Evolutionary conservation across 768 basidiomycete genomes (phyloP), one percentile per base, ranked within the genome.

Genomic region (Rhizopogon rudus): DNA sequence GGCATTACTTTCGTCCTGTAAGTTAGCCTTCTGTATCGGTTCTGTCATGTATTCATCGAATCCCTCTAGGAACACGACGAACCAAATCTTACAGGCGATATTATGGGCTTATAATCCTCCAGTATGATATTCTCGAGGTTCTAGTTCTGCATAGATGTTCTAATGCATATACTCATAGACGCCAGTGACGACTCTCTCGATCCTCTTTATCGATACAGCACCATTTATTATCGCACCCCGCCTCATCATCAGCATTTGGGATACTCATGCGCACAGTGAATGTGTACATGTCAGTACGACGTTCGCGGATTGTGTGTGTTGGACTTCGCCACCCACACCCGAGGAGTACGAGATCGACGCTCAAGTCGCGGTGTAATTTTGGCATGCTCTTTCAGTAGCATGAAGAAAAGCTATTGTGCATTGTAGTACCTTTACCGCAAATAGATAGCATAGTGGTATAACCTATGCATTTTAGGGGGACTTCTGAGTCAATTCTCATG

Each of bases 171-270:
- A 33, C 22, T 37, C 33, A 14, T 33, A 49, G 48, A 16, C 14
- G 5, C 35, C 35, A 14, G 48, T 35, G 9, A 37, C 22, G 48
- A 49, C 35, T 25, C 35, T 49, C 20, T 5, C 48, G 3, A 33
- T 37, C 9, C 48, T 49, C 48, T 49, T 49, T 29, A 49, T 22
- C 20, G 48, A 35, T 16, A 49, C 48, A 0, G 48, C 48, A 14
- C 48, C 48, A 5, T 49, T 49, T 25, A 16, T 49, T 49, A 33
- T 49, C 5, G 48, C 48, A 14, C 48, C 48, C 5, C 48, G 48
- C 13, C 48, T 49, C 5, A 49, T 49, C 33, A 49, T 49, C 35
- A 49, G 48, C 14, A 49, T 49, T 22, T 49, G 48, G 48, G 48
- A 49, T 3, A 49, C 35, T 20, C 48, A 49, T 37, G 48, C 48